A percentile compares a stretch with the other conserved stretches of the same genome.
phyloP scores from a whole-genome alignment of 495 filamentous ascomycete genomes.

The Podospora appendiculata region DNA sequence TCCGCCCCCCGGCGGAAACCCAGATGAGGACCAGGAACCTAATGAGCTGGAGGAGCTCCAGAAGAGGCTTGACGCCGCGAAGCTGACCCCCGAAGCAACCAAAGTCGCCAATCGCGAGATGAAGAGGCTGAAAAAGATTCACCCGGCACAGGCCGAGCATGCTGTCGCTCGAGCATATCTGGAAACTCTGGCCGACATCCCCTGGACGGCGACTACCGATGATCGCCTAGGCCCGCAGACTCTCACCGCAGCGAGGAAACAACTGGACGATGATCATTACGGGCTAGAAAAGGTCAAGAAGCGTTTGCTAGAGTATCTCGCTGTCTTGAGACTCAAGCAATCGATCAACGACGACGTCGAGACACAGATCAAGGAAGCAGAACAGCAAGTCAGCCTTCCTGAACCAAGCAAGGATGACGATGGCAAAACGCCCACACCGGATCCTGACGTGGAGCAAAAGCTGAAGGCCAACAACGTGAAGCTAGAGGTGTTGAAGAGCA shows the following conservation, averaged over 20 bases:
- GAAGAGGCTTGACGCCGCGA: slow-evolving; percentile 74
- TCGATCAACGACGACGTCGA: slow-evolving; percentile 74
- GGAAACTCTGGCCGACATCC: slow-evolving; percentile 89
- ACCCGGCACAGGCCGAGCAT: slow-evolving; percentile 89
- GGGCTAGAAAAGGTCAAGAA: slow-evolving; percentile 98
- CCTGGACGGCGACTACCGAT: slow-evolving; percentile 81
- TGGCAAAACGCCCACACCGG: slow-evolving; percentile 7
- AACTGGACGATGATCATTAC: slow-evolving; percentile 94
- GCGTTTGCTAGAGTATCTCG: slow-evolving; percentile 88
- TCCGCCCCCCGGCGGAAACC: slow-evolving; percentile 29
- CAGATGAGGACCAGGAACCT: slow-evolving; percentile 60
- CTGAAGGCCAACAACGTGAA: slow-evolving; percentile 47
- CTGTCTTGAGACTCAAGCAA: slow-evolving; percentile 90
- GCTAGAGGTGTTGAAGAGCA: slow-evolving; percentile 61
- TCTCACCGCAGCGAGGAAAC: slow-evolving; percentile 69
- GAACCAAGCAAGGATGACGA: slow-evolving; percentile 27
- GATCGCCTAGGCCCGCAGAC: slow-evolving; percentile 83
- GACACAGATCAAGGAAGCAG: slow-evolving; percentile 59
- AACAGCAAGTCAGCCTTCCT: slow-evolving; percentile 47
- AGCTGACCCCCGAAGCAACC: slow-evolving; percentile 57
- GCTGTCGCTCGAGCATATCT: slow-evolving; percentile 91
- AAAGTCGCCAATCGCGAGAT: slow-evolving; percentile 88
- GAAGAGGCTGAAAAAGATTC: slow-evolving; percentile 87
- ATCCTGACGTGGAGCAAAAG: slow-evolving; percentile 31
- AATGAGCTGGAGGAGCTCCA: slow-evolving; percentile 90